Evolutionary conservation across 108 stramenopile genomes (phyloP), one percentile per base, ranked within the genome.

Genomic region (Nitzschia sp.): DNA sequence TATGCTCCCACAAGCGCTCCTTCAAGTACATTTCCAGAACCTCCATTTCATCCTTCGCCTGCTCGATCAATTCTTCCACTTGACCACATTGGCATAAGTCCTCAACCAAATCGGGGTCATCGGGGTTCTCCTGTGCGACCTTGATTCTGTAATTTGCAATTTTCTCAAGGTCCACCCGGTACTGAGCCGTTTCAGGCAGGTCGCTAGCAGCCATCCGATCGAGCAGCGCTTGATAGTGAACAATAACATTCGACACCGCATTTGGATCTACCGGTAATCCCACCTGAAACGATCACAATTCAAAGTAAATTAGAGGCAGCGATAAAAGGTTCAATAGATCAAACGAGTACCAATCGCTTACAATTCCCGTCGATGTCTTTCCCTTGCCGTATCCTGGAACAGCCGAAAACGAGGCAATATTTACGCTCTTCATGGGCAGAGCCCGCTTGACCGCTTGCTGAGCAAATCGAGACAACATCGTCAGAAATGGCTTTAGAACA

Each of bases 311-410:
- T 35, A 30, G 55, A 23, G 19, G 60, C n/a, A n/a, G n/a, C n/a
- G n/a, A n/a, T n/a, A n/a, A n/a, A n/a, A n/a, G n/a, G n/a, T n/a
- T n/a, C n/a, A n/a, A n/a, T n/a, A n/a, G n/a, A n/a, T 33, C 38
- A 46, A 60, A 51, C 3, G 11, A 53, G 55, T n/a, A 3, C 42
- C 15, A 48, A 58, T 54, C 36, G 85, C 91, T 74, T 74, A 95
- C 95, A 66, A 92, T 80, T 66, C 95, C 95, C 36, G 95, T 96
- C 25, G 90, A 88, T 27, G 95, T 96, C 80, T 96, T 96, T 38
- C 89, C 89, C 72, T 72, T 81, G 29, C 91, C 91, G 61, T 89
- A 76, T 26, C 94, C 94, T 24, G 90, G 91, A 36, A 85, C 77
- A 38, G 65, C 55, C 1, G 67, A 75, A 31, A 75, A 75, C 18